A percentile compares a stretch with the other conserved stretches of the same genome.
phyloP scores from a whole-genome alignment of 495 filamentous ascomycete genomes.

The Cladorrhinum samala region DNA sequence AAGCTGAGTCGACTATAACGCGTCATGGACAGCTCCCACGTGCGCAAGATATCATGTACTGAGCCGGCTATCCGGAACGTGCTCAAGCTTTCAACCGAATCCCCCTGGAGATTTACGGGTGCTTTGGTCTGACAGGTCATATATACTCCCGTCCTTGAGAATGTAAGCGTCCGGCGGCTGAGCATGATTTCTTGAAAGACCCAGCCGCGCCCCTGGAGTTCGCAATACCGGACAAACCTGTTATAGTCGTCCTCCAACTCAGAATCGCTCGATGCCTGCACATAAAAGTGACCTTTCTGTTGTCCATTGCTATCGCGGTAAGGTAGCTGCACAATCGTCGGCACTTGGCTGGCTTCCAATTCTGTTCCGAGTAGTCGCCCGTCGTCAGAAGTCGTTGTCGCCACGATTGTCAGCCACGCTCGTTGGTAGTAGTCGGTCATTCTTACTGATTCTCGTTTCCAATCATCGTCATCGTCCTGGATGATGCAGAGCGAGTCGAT shows the following conservation, averaged over 20 bases:
- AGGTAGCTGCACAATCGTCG: background rate
- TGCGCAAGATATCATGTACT: background rate
- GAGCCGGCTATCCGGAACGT: background rate
- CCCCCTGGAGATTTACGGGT: background rate
- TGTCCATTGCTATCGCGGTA: background rate
- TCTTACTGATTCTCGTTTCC: background rate
- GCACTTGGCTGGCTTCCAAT: background rate
- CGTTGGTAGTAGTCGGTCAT: background rate
- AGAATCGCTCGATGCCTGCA: background rate
- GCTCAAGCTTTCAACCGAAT: background rate
- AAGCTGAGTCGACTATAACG: background rate
- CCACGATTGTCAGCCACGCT: background rate
- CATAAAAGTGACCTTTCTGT: background rate
- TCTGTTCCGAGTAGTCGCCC: background rate
- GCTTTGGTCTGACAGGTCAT: background rate
- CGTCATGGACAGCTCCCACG: background rate
- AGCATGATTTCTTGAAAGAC: background rate
- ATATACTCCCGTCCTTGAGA: background rate
- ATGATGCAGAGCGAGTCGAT: background rate
- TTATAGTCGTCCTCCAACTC: background rate
- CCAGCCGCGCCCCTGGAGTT: background rate
- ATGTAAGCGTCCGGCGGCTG: background rate
- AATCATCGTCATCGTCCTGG: background rate
- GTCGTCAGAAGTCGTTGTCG: background rate
- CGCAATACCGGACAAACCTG: background rate